Conservation (phyloP, 2,329 filamentous ascomycete species). For the Aspergillus sp. region DNA sequence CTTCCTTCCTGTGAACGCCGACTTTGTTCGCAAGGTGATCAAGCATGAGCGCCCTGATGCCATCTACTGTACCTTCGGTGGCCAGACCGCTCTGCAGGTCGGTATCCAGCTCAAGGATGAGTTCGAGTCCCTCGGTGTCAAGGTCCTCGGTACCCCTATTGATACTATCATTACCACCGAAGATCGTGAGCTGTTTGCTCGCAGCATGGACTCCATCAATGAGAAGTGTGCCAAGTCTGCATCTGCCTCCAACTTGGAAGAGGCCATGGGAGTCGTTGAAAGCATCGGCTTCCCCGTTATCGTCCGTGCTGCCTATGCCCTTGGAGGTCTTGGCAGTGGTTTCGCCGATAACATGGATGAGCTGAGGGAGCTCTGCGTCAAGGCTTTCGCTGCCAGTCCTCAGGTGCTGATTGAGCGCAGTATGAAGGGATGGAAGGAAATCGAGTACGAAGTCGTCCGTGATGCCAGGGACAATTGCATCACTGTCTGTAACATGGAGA, state of each 20-base stretch:
- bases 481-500: constrained; percentile 99
- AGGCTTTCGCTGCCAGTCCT: constrained; percentile 91
- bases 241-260: constrained; percentile 82
- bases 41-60: constrained; percentile 90
- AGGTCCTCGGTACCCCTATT: constrained; percentile 93
- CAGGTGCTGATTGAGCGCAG: constrained; percentile 95
- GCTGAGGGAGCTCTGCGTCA: constrained; percentile 84
- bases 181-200: constrained; percentile 93
- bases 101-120: constrained; percentile 98
- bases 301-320: constrained; percentile 90
- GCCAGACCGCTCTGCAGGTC: constrained; percentile 93
- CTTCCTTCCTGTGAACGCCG: constrained; percentile 93
- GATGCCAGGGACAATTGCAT: constrained; percentile 98
- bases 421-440: constrained; percentile 99
- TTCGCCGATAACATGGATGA: constrained; percentile 88
- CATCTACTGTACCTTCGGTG: constrained; percentile 97
- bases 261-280: constrained; percentile 85
- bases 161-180: constrained; percentile 98
- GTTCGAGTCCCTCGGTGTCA: constrained; percentile 87
- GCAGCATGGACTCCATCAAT: constrained; percentile 97
- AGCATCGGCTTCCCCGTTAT: constrained; percentile 96
- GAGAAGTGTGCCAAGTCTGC: constrained; percentile 98
- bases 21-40: constrained; percentile 98
- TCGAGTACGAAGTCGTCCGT: constrained; percentile 97
- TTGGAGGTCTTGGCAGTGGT: constrained; percentile 91